phyloP scores from a whole-genome alignment of 106 monocot genomes.

The Allium fistulosum region DNA sequence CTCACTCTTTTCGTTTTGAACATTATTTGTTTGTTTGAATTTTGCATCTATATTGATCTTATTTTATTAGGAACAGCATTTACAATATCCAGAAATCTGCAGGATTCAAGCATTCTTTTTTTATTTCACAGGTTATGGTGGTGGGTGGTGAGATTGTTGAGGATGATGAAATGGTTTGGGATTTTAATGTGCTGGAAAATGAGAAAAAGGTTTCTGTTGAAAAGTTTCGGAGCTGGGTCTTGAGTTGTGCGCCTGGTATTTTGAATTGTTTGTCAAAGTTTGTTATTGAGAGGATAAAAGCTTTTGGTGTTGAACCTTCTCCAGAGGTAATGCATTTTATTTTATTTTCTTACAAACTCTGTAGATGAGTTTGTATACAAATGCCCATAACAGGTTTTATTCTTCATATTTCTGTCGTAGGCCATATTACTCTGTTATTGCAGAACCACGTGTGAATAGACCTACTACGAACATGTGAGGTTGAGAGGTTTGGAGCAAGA shows the following conservation, averaged over 20 bases:
- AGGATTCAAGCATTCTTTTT: not conserved
- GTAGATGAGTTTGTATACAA: not conserved
- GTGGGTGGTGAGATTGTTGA: slow-evolving; percentile 19
- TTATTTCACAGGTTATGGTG: no score
- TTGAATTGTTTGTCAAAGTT: slow-evolving; percentile 47
- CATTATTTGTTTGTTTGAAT: no score
- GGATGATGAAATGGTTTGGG: slow-evolving; percentile 39
- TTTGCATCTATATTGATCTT: no score
- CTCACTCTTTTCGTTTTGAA: no score
- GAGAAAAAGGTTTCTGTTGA: slow-evolving; percentile 42
- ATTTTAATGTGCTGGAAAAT: slow-evolving; percentile 17
- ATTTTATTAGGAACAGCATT: no score
- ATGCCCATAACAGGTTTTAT: not conserved
- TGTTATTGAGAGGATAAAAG: slow-evolving; percentile 38
- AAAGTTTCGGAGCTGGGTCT: slow-evolving; percentile 57
- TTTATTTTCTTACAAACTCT: not conserved
- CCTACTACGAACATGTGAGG: not conserved
- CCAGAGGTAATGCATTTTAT: slow-evolving; percentile 23
- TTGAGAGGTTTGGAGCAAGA: not conserved
- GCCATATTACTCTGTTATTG: not conserved
- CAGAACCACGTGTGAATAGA: not conserved
- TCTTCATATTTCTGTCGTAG: not conserved
- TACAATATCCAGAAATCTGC: no score
- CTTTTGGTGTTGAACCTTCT: slow-evolving; percentile 14
- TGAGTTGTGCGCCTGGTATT: slow-evolving; percentile 45